A percentile compares a stretch with the other conserved stretches of the same genome.
phyloP scores from a whole-genome alignment of 805 yeast genomes.

The Metschnikowia cerradonensis region DNA sequence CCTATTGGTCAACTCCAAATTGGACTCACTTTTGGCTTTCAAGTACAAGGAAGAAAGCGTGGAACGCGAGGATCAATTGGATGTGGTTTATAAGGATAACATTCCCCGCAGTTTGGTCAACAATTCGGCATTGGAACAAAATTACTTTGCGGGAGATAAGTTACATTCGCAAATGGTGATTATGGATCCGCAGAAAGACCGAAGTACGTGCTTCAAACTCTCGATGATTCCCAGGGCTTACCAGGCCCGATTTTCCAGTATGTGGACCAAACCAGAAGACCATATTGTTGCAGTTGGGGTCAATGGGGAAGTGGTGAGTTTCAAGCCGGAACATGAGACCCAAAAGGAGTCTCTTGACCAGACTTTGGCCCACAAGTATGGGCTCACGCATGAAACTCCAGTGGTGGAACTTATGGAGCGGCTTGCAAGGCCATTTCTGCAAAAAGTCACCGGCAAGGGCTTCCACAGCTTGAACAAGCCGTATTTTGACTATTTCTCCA shows the following conservation, averaged over 20 bases:
- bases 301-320: constrained; percentile 32
- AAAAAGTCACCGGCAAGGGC: constrained; percentile 40
- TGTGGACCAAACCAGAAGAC: constrained; percentile 18
- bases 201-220: constrained; percentile 16
- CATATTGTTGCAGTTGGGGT: constrained; percentile 29
- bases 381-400: constrained; percentile 5
- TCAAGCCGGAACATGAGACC: constrained; percentile 8
- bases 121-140: constrained; percentile 21
- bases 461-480: constrained; percentile 34
- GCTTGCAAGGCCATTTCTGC: constrained; percentile 30
- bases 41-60: constrained; percentile 9
- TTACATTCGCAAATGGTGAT: constrained; percentile 31
- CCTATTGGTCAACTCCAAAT: constrained; percentile 27
- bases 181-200: constrained; percentile 14
- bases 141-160: constrained; percentile 33
- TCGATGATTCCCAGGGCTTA: constrained; percentile 34
- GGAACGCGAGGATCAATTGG: not conserved
- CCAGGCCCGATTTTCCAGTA: constrained; percentile 18
- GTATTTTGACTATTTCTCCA: constrained; percentile 27
- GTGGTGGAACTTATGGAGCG: constrained; percentile 18
- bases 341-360: constrained; percentile 14
- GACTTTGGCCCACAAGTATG: constrained; percentile 9
- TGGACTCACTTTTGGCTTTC: constrained; percentile 35
- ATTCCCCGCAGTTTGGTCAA: constrained; percentile 31
- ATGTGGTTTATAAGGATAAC: constrained; percentile 28